These are phyloP conservation scores for Cutaneotrichosporon spelunceum DNA, from an alignment of 1,284 basidiomycete genomes.

Conservation along the genomic window DNA sequence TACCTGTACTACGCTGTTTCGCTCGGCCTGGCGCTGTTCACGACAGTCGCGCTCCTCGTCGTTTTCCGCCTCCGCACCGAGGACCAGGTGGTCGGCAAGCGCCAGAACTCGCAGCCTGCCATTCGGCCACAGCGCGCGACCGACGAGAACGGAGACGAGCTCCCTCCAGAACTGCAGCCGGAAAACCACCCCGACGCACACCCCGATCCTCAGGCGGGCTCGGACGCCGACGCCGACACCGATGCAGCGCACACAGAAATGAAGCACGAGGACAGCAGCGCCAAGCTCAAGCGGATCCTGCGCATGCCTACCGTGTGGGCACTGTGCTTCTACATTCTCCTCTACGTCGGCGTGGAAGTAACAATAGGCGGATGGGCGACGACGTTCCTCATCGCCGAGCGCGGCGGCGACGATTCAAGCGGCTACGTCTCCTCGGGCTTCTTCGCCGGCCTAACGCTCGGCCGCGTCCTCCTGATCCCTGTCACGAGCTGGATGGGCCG, in stretches of 20 bases:
- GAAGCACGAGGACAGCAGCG: conserved; percentile 22
- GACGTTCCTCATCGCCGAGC: conserved; percentile 40
- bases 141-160: not conserved
- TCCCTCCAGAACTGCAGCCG: not conserved
- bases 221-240: not conserved
- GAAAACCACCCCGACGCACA: not conserved
- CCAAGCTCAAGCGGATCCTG: conserved; percentile 45
- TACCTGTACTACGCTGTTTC: conserved; percentile 65
- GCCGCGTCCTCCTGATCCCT: conserved; percentile 44
- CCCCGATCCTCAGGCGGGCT: not conserved
- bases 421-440: conserved; percentile 48
- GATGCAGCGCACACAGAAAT: too few relatives aligned
- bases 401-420: conserved; percentile 37
- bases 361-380: conserved; percentile 48
- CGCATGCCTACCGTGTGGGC: conserved; percentile 33
- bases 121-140: not conserved
- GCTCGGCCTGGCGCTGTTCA: conserved; percentile 58
- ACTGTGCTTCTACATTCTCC: conserved; percentile 41
- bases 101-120: conserved; percentile 11
- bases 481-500: conserved; percentile 42
- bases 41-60: conserved; percentile 53
- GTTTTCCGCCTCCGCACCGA: conserved; percentile 61
- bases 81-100: conserved; percentile 52
- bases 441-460: conserved; percentile 45
- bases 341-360: conserved; percentile 48